A percentile compares a stretch with the other conserved stretches of the same genome.
Conservation (phyloP, 23 red algal species). For the Pyropia yezoensis region DNA sequence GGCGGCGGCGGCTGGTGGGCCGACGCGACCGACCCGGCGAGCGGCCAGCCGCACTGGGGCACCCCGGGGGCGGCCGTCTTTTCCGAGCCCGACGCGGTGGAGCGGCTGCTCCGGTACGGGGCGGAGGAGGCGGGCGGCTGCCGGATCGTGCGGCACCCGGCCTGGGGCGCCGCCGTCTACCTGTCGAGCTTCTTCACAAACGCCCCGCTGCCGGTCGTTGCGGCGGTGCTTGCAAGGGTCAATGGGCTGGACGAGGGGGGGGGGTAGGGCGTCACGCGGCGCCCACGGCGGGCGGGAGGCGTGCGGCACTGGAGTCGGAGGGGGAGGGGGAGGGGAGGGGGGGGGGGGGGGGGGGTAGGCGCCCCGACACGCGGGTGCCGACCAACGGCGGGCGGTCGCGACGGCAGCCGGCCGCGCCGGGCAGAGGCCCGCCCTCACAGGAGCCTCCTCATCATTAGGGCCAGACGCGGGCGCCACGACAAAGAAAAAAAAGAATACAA, state of each 20-base stretch:
- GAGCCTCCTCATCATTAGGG: too few relatives aligned
- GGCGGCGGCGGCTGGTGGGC: conserved; percentile 11
- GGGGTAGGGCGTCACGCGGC: too few relatives aligned
- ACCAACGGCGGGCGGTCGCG: too few relatives aligned
- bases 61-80: conserved; percentile 4
- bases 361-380: too few relatives aligned
- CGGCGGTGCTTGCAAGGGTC: background rate
- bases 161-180: conserved; percentile 41
- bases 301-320: too few relatives aligned
- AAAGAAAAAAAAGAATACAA: too few relatives aligned
- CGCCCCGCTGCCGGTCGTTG: conserved; percentile 3
- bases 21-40: conserved; percentile 48
- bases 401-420: too few relatives aligned
- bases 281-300: background rate
- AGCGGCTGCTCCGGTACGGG: conserved; percentile 18
- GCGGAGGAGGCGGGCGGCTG: conserved; percentile 36
- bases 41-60: conserved; percentile 25
- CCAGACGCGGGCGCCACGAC: too few relatives aligned
- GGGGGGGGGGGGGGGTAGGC: too few relatives aligned
- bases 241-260: background rate
- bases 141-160: conserved; percentile 27
- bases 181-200: conserved; percentile 18
- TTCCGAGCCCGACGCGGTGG: conserved; percentile 29
- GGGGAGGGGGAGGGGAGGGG: too few relatives aligned
- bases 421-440: too few relatives aligned